A percentile compares a stretch with the other conserved stretches of the same genome.
Conservation (phyloP, 257 asterid genomes). For the Cordia subcordata region DNA sequence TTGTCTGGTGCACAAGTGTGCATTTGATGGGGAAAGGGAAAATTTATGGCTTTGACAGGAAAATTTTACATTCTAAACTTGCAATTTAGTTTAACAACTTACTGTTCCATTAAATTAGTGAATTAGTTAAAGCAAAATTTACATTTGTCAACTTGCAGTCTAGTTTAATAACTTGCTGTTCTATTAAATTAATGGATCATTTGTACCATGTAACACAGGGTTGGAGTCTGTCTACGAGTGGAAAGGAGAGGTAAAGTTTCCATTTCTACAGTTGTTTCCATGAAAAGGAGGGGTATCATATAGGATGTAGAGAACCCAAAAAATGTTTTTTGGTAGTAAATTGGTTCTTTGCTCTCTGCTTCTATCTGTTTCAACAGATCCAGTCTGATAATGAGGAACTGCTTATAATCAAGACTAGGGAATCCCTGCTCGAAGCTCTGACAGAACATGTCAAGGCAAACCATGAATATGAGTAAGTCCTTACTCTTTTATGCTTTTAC, state of each 20-base stretch:
- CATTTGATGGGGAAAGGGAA: too few species aligned
- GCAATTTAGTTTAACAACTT: too few species aligned
- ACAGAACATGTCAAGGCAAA: constrained; percentile 83
- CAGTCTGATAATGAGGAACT: constrained; percentile 89
- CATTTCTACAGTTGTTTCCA: neutral
- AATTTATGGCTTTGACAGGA: too few species aligned
- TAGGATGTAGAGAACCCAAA: neutral
- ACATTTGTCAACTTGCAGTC: too few species aligned
- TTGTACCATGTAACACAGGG: constrained; percentile 42
- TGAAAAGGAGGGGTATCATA: neutral
- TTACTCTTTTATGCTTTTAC: neutral
- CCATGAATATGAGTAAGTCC: constrained; percentile 86
- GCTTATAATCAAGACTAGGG: constrained; percentile 92
- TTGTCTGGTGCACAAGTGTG: too few species aligned
- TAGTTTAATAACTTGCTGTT: neutral
- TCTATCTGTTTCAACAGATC: constrained; percentile 35
- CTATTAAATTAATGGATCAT: neutral
- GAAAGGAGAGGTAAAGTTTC: constrained; percentile 74
- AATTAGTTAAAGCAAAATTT: too few species aligned
- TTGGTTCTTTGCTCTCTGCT: constrained; percentile 4
- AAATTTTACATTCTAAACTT: too few species aligned
- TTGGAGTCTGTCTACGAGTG: constrained; percentile 85
- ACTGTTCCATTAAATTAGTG: neutral
- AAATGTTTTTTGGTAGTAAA: neutral
- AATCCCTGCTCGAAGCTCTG: constrained; percentile 77